Conservation (phyloP, 139 green algal species). For the Asterochloris sp. region DNA sequence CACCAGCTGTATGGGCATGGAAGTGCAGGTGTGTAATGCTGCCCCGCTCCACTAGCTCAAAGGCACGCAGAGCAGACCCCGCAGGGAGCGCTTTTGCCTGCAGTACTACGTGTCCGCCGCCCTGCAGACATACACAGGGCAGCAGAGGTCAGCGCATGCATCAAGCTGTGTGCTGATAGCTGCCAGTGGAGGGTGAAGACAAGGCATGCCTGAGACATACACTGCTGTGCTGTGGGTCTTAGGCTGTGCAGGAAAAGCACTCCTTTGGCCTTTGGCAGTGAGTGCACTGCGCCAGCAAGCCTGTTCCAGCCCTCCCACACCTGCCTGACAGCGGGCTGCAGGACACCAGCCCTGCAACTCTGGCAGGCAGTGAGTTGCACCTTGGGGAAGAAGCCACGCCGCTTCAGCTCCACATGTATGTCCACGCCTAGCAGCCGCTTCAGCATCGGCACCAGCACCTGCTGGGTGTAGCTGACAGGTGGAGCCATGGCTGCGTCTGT, state of each 20-base stretch:
- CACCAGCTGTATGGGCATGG: constrained; percentile 47
- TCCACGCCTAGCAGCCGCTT: constrained; percentile 35
- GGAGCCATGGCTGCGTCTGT: constrained; percentile 79
- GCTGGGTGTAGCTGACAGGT: constrained; percentile 62
- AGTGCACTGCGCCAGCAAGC: no score
- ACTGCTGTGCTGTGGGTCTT: no score
- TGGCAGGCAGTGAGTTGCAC: background rate
- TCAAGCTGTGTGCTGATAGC: no score
- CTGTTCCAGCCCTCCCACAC: no score
- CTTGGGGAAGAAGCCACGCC: constrained; percentile 72
- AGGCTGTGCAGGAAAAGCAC: no score
- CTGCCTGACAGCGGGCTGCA: no score
- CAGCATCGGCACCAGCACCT: constrained; percentile 71
- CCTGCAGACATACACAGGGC: constrained; percentile 12
- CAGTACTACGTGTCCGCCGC: constrained; percentile 50
- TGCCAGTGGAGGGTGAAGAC: no score
- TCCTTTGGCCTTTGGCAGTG: no score
- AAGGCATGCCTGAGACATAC: no score
- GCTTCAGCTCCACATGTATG: constrained; percentile 35
- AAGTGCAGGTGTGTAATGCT: constrained; percentile 32
- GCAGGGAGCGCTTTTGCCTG: constrained; percentile 29
- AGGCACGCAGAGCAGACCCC: constrained; percentile 39
- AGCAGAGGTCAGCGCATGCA: background rate
- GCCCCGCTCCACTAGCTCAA: constrained; percentile 47
- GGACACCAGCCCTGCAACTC: background rate